Base-by-base conservation (phyloP, 331 rosid genomes). In the Telfairia occidentalis region DNA sequence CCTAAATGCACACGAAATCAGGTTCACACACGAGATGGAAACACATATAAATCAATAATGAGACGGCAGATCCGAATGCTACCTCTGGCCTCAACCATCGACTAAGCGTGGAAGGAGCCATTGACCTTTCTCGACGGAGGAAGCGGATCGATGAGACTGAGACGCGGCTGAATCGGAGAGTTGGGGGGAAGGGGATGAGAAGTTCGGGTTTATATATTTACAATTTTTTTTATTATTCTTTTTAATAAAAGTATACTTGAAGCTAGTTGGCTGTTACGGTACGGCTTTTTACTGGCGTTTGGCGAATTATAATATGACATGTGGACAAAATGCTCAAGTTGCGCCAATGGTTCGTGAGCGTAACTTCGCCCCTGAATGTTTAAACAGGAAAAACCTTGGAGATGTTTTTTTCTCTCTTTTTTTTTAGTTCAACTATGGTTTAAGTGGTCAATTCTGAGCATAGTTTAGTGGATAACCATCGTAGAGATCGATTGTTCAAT, bases 41-140 rank as follows among this genome's bases (percentile, higher is more conserved):
- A 19, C 50, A 6, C 3, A 66, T 7, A 52, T 8, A 38, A 40
- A 35, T 29, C 70, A 48, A 55, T 48, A 46, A 29, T 15, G 24
- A 16, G n/a, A 49, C 12, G 26, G 57, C 35, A 9, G 85, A 85
- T 82, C 81, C 8, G 43, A 29, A 59, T 32, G 28, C 35, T 32
- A 91, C 97, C 92, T 91, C 97, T 9, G 92, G 95, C 84, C 97
- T 92, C 81, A 92, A 76, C 98, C 98, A 92, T 30, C 89, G 87
- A 81, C 75, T 89, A 16, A 89, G 76, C 78, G 78, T 28, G 59
- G 81, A 72, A 1, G 80, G 72, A 72, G 82, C 86, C 86, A 87
- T 78, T 19, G 83, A 60, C 60, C 29, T 61, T 30, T 18, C 37
- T 49, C 23, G 5, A 35, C 6, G 79, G 2, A 45, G 64, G 24